These are phyloP conservation scores for Corniculantispora saksenae DNA, from an alignment of 2,329 filamentous ascomycete species.

Conservation along the genomic window DNA sequence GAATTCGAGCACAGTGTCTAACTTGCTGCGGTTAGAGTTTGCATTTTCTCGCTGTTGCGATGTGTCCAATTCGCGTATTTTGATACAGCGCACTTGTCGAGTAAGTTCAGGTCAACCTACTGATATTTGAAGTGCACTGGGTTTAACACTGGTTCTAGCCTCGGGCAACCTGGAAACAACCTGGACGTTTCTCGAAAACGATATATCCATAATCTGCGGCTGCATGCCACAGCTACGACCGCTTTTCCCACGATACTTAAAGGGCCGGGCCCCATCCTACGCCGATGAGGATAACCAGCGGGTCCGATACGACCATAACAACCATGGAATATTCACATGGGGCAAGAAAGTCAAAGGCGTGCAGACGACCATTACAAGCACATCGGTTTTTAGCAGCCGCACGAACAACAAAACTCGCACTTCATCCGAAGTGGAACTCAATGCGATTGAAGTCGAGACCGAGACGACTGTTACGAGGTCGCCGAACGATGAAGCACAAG, in stretches of 20 bases:
- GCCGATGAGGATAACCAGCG: background rate
- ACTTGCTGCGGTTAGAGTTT: background rate
- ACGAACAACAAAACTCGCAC: background rate
- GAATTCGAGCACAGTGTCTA: background rate
- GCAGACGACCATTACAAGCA: constrained; percentile 11
- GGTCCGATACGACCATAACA: background rate
- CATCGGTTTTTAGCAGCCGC: background rate
- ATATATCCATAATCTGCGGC: constrained; percentile 14
- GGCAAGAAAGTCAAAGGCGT: background rate
- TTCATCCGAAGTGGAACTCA: constrained; percentile 12
- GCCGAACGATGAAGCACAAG: background rate
- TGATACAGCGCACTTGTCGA: constrained; percentile 15
- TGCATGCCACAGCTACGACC: constrained; percentile 18
- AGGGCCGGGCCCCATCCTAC: background rate
- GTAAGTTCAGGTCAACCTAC: background rate
- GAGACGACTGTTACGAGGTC: background rate
- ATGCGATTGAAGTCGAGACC: constrained; percentile 10
- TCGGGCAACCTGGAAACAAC: constrained; percentile 16
- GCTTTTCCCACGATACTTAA: background rate
- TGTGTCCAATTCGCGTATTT: constrained; percentile 19
- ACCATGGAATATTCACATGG: background rate
- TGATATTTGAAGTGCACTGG: background rate
- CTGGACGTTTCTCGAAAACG: constrained; percentile 19
- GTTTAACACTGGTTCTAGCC: background rate
- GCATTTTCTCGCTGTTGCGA: constrained; percentile 15